Percentiles rank a stretch among this genome's conserved stretches.
Conservation (phyloP, 805 yeast genomes). For the Yamadazyma tumulicola region DNA sequence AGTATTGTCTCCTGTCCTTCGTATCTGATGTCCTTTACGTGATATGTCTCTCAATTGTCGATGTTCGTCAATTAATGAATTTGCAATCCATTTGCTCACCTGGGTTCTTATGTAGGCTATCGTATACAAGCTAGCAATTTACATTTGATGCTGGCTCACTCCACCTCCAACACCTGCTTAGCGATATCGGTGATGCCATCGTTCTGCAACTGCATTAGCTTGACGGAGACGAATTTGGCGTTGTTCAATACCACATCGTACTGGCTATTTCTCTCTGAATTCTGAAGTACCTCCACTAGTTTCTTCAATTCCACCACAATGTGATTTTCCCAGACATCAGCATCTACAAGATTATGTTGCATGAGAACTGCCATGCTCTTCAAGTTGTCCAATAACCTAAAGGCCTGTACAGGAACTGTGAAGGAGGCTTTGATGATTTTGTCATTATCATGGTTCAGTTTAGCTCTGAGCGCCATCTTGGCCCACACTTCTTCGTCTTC, state of each 20-base stretch:
- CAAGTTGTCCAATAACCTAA: conserved; percentile 9
- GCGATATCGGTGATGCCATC: conserved; percentile 5
- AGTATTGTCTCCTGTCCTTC: no score
- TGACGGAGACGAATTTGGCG: conserved; percentile 27
- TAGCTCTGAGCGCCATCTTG: neutral
- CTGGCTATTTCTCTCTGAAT: conserved; percentile 6
- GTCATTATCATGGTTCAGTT: conserved; percentile 5
- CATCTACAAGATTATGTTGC: neutral
- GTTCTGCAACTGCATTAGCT: conserved; percentile 7
- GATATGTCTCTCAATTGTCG: no score
- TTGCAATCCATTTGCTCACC: no score
- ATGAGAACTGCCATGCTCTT: conserved; percentile 11
- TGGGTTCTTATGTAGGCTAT: no score
- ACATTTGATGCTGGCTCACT: no score
- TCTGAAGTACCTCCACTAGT: conserved; percentile 7
- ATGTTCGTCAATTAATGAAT: no score
- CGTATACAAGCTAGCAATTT: no score
- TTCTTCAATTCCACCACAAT: conserved; percentile 11
- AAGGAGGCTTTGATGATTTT: conserved; percentile 10
- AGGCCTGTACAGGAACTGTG: conserved; percentile 8
- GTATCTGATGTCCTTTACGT: no score
- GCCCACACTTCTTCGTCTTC: conserved; percentile 18
- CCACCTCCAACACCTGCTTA: conserved; percentile 3
- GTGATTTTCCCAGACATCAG: neutral
- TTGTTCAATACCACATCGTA: conserved; percentile 25